Conservation (phyloP, 225 moss, liverwort and hornwort species). For the Pseudisothecium myosuroides region DNA sequence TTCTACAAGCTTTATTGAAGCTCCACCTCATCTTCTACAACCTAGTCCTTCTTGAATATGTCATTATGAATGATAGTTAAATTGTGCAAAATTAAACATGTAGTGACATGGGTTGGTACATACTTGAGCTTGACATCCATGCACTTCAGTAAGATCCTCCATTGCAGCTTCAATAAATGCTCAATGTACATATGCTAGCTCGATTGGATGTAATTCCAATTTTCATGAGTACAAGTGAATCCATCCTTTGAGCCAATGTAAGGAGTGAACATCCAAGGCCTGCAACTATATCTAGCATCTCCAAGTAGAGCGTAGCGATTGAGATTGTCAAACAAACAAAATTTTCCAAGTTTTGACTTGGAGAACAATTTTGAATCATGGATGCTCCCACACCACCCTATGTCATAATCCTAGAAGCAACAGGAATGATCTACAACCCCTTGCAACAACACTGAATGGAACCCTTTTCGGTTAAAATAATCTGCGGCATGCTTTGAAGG, state of each 20-base stretch:
- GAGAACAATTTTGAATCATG: too few species aligned
- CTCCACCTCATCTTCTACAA: background rate
- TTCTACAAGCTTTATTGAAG: background rate
- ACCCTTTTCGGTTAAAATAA: too few species aligned
- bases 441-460: too few species aligned
- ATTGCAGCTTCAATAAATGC: background rate
- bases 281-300: background rate
- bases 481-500: too few species aligned
- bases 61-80: background rate
- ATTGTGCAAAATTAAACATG: background rate
- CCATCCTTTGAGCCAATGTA: background rate
- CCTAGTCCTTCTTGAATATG: background rate
- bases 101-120: too few species aligned
- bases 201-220: background rate
- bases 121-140: background rate
- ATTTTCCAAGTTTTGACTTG: background rate
- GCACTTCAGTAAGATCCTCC: background rate
- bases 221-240: background rate
- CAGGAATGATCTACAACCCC: too few species aligned
- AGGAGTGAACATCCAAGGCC: background rate
- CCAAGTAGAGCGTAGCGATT: background rate
- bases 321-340: too few species aligned
- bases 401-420: too few species aligned
- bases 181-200: background rate
- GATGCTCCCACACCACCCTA: too few species aligned